These are phyloP conservation scores for Peronosclerospora sorghi DNA, from an alignment of 352 stramenopile genomes.

Conservation along the genomic window DNA sequence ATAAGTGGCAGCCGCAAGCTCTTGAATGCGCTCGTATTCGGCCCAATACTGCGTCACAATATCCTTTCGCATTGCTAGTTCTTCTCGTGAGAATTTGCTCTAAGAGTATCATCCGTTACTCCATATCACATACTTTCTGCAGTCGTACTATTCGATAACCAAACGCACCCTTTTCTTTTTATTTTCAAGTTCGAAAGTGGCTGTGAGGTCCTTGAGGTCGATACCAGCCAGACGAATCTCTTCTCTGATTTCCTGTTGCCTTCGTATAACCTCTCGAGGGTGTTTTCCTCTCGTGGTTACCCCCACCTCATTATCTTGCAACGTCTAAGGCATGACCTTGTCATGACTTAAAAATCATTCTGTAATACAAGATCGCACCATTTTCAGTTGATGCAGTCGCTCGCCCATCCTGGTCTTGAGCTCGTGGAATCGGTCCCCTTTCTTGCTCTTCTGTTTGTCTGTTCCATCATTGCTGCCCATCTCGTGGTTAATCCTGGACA, in stretches of 20 bases:
- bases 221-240: constrained; percentile 62
- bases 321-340: constrained; percentile 26
- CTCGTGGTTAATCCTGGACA: constrained; percentile 68
- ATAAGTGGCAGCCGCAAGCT: constrained; percentile 50
- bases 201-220: constrained; percentile 65
- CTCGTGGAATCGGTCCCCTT: constrained; percentile 64
- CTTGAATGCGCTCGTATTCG: constrained; percentile 70
- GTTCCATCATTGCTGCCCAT: constrained; percentile 66
- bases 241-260: constrained; percentile 72
- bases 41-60: constrained; percentile 70
- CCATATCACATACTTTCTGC: background rate
- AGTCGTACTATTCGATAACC: background rate
- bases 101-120: constrained; percentile 5
- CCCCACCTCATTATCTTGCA: constrained; percentile 57
- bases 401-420: constrained; percentile 73
- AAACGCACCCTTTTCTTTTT: constrained; percentile 76
- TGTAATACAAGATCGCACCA: constrained; percentile 40
- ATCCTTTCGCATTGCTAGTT: constrained; percentile 69
- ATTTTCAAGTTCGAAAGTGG: constrained; percentile 54
- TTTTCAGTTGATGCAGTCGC: constrained; percentile 65
- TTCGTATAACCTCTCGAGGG: constrained; percentile 63
- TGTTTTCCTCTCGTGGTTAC: constrained; percentile 60
- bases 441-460: constrained; percentile 56
- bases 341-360: too few species aligned
- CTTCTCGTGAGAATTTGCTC: constrained; percentile 68